A percentile compares a stretch with the other conserved stretches of the same genome.
phyloP scores from a whole-genome alignment of 2,329 filamentous ascomycete genomes.

The Triangularia setosa region DNA sequence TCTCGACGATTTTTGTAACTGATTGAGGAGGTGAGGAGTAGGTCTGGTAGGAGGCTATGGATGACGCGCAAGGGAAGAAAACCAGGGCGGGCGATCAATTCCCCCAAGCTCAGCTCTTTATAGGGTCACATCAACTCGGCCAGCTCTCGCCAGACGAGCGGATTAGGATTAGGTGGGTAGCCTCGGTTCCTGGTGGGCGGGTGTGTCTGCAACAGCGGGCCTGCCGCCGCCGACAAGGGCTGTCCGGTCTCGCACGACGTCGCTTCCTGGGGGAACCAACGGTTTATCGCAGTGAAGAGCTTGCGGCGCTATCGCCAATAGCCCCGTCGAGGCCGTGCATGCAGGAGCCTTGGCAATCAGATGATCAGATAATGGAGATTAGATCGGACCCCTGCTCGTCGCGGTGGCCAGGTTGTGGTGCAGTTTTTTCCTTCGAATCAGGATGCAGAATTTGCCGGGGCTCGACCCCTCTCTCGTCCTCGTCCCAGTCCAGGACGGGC shows the following conservation, averaged over 20 bases:
- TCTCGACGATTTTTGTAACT: background rate
- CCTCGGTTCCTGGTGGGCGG: constrained; percentile 1
- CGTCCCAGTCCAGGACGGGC: background rate
- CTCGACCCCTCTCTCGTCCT: background rate
- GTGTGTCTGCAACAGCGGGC: background rate
- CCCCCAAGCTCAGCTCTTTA: background rate
- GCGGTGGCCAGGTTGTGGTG: background rate
- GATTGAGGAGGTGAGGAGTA: too few relatives aligned
- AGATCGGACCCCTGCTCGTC: constrained; percentile 6
- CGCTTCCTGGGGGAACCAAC: too few relatives aligned
- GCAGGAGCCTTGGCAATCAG: constrained; percentile 10
- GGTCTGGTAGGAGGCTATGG: background rate
- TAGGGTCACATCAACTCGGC: constrained; percentile 4
- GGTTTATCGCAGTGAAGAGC: background rate
- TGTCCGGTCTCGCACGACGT: constrained; percentile 2
- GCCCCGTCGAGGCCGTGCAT: background rate
- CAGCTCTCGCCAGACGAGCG: background rate
- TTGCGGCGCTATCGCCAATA: constrained; percentile 5
- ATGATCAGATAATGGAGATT: constrained; percentile 20
- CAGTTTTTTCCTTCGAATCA: background rate
- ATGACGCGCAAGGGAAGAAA: background rate
- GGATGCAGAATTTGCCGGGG: background rate
- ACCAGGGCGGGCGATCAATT: background rate
- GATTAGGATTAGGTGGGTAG: background rate
- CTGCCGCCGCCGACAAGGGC: background rate